Evolutionary conservation across 2,329 filamentous ascomycete species (phyloP), one percentile per base, ranked within the genome.

Genomic region (Pezicula neosporulosa): DNA sequence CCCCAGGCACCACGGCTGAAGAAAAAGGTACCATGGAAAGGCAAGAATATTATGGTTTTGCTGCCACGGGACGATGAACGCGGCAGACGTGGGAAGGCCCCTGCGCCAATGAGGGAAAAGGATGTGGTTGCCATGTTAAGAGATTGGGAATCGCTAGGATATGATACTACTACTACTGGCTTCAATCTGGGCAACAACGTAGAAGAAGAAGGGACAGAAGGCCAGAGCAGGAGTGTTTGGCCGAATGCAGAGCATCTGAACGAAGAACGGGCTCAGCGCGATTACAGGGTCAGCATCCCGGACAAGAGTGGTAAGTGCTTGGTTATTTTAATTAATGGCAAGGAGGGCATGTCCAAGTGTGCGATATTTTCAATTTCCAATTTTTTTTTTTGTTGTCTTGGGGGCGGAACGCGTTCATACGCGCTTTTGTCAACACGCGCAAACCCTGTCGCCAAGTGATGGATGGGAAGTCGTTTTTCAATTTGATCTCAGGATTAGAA

Each of bases 21-120:
- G 70, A 91, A 88, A 66, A 89, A 86, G 70, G 75, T 92, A 2
- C 77, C 79, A 43, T 91, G 87, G 86, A 86, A 80, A 62, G 86
- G 85, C 51, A 91, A 90, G 71, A 84, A 82, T 53, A 89, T 90
- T 48, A 69, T 89, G 60, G 83, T 92, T 41, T 73, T 85, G 24
- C 70, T 92, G 18, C 89, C 88, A 6, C 72, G 79, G 43, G 83
- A 89, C 55, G 85, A 87, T 48, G 77, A 82, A 48, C 78, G 86
- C 57, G 86, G 86, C 18, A 74, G 77, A 41, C 72, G 74, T 1
- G 80, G 79, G 38, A 74, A 76, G 36, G 70, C 74, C 0, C 77
- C 80, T 0, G 68, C 74, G 51, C 83, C 84, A 4, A 70, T 88
- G 44, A 73, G 70, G 4, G 68, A 76, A 35, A 68, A 75, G 16